Percentiles rank a stretch among this genome's conserved stretches.
Evolutionary conservation across 257 asterid genomes (phyloP).

Genomic region (Gardenia jasminoides): DNA sequence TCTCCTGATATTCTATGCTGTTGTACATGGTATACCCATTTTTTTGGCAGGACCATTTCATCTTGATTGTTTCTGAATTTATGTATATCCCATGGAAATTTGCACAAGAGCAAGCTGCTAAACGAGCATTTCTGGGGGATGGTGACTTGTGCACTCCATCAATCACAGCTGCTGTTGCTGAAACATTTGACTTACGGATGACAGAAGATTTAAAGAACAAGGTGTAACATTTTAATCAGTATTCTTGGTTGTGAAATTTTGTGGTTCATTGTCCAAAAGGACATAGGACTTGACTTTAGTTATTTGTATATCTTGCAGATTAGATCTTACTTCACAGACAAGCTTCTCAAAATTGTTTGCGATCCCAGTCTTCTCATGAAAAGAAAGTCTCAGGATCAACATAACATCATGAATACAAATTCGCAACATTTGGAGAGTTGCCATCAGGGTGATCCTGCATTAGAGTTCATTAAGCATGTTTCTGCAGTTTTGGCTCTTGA

Average conservation of each 20-base stretch:
- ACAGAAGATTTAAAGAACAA: slow-evolving; percentile 70
- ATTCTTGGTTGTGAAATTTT: slow-evolving; percentile 10
- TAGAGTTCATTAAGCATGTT: slow-evolving; percentile 87
- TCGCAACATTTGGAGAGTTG: slow-evolving; percentile 35
- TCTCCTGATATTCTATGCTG: neutral
- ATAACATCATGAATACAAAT: slow-evolving; percentile 35
- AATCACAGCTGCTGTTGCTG: slow-evolving; percentile 82
- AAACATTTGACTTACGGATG: slow-evolving; percentile 72
- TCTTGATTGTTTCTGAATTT: slow-evolving; percentile 81
- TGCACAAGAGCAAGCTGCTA: slow-evolving; percentile 77
- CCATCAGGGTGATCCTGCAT: slow-evolving; percentile 70
- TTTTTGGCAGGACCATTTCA: slow-evolving; percentile 74
- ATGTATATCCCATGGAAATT: slow-evolving; percentile 87
- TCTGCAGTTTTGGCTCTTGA: slow-evolving; percentile 94
- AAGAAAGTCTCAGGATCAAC: slow-evolving; percentile 45
- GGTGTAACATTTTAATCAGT: slow-evolving; percentile 31
- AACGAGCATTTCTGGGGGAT: slow-evolving; percentile 44
- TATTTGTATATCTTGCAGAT: slow-evolving; percentile 51
- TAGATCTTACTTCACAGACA: slow-evolving; percentile 74
- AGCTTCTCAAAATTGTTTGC: slow-evolving; percentile 75
- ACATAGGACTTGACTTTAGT: slow-evolving; percentile 9
- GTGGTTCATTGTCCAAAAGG: slow-evolving; percentile 1
- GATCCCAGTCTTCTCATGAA: slow-evolving; percentile 66
- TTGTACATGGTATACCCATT: slow-evolving; percentile 14
- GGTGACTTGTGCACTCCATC: slow-evolving; percentile 88